A percentile compares a stretch with the other conserved stretches of the same genome.
phyloP scores from a whole-genome alignment of 176 grass and related monocot genomes.

The Rhynchospora pubera region DNA sequence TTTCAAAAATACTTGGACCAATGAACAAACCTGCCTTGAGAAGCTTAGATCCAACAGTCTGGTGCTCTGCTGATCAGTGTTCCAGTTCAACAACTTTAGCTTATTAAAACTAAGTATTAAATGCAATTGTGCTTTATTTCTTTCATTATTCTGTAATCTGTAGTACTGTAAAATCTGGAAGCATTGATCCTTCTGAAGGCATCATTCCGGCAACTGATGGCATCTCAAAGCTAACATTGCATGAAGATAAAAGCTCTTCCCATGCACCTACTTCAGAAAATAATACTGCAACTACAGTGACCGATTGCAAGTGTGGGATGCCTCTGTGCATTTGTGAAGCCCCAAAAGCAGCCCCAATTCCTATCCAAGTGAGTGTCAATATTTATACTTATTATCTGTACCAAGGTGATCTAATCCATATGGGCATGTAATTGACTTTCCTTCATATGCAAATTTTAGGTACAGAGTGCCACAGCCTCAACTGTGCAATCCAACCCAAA shows the following conservation, averaged over 20 bases:
- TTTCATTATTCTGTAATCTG: conserved; percentile 10
- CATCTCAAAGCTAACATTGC: conserved; percentile 69
- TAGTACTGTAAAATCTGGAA: conserved; percentile 41
- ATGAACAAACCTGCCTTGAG: too few species aligned
- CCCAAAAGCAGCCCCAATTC: conserved; percentile 50
- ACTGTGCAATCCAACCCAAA: conserved; percentile 41
- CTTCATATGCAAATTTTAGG: conserved; percentile 31
- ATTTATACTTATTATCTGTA: background rate
- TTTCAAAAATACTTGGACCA: background rate
- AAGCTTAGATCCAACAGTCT: background rate
- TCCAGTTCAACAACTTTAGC: background rate
- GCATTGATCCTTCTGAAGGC: background rate
- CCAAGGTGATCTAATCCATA: background rate
- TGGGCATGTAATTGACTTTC: background rate
- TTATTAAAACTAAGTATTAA: background rate
- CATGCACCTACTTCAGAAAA: conserved; percentile 19
- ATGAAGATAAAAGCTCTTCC: conserved; percentile 31
- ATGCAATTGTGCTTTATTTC: conserved; percentile 7
- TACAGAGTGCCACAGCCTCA: conserved; percentile 35
- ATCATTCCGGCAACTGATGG: conserved; percentile 33
- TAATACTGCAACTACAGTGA: conserved; percentile 11
- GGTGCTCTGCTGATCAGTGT: background rate
- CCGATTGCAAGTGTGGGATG: conserved; percentile 95
- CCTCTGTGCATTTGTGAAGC: conserved; percentile 96
- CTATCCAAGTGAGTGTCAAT: conserved; percentile 37